Percentiles rank a stretch among this genome's conserved stretches.
Conservation (phyloP, 2,329 filamentous ascomycete species). For the Plectosphaerella plurivora region DNA sequence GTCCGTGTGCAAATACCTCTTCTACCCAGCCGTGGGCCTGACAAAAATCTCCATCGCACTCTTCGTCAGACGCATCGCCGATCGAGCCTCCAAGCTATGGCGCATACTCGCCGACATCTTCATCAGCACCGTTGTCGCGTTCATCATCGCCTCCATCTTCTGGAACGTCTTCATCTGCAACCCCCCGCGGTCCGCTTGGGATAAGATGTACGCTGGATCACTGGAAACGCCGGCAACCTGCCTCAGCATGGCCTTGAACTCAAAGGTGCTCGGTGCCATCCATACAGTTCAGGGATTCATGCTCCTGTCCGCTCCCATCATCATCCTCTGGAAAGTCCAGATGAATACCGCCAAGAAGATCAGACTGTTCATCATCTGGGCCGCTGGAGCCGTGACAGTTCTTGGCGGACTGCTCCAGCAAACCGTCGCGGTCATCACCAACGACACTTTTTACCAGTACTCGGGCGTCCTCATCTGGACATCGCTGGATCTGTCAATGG, state of each 20-base stretch:
- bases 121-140: slow-evolving; percentile 19
- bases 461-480: slow-evolving; percentile 17
- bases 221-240: slow-evolving; percentile 14
- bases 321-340: slow-evolving; percentile 24
- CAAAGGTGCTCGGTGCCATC: slow-evolving; percentile 19
- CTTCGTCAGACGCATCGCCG: slow-evolving; percentile 29
- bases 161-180: slow-evolving; percentile 23
- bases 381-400: slow-evolving; percentile 19
- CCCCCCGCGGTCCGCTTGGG: slow-evolving; percentile 19
- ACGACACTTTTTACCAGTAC: slow-evolving; percentile 13
- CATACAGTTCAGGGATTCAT: slow-evolving; percentile 25
- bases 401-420: slow-evolving; percentile 20
- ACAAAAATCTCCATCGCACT: slow-evolving; percentile 30
- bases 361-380: slow-evolving; percentile 22
- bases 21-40: slow-evolving; percentile 24
- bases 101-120: slow-evolving; percentile 23
- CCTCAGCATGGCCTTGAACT: slow-evolving; percentile 12
- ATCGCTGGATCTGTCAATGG: slow-evolving; percentile 20
- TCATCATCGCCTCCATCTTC: slow-evolving; percentile 23
- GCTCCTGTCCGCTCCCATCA: slow-evolving; percentile 21
- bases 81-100: slow-evolving; percentile 21
- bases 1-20: slow-evolving; percentile 16
- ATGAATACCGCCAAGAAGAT: slow-evolving; percentile 19
- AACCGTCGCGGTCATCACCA: slow-evolving; percentile 5
- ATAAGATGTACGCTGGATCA: slow-evolving; percentile 17